These are phyloP conservation scores for Microbotryum lychnidis-dioicae DNA, from an alignment of 1,284 basidiomycete species.

Conservation along the genomic window DNA sequence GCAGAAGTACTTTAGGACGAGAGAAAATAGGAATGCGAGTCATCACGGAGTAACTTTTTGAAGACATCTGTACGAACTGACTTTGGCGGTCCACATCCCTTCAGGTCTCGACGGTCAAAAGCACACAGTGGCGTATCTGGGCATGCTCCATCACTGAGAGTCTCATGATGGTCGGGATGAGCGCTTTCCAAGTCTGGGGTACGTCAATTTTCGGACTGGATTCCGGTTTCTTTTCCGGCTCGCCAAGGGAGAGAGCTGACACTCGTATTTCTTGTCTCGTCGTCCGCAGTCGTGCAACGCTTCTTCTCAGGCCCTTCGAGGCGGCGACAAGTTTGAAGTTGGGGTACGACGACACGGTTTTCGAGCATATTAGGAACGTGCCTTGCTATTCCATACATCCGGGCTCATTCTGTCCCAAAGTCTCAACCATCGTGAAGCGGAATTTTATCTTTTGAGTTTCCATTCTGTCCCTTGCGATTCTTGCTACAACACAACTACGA, in stretches of 20 bases:
- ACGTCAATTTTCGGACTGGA: neutral
- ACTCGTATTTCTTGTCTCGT: neutral
- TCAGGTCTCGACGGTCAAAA: constrained; percentile 33
- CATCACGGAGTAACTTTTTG: too few species aligned
- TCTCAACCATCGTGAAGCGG: too few species aligned
- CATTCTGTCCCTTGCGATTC: too few species aligned
- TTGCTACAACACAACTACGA: too few species aligned
- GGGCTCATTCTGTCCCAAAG: too few species aligned
- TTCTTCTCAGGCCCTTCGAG: constrained; percentile 21
- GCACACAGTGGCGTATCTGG: constrained; percentile 33
- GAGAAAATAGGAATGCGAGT: constrained; percentile 30
- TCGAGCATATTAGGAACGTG: too few species aligned
- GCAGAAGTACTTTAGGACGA: constrained; percentile 66
- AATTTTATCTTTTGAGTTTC: too few species aligned
- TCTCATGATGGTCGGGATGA: constrained; percentile 34
- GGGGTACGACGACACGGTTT: constrained; percentile 9
- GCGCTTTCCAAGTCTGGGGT: constrained; percentile 35
- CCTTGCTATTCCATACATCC: too few species aligned
- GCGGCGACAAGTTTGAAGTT: constrained; percentile 14
- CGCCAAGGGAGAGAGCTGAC: neutral
- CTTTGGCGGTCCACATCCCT: neutral
- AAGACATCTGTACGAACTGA: neutral
- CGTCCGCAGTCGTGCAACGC: constrained; percentile 12
- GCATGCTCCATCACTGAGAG: constrained; percentile 32
- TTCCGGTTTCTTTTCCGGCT: neutral